Base-by-base conservation (phyloP, 2,329 filamentous ascomycete genomes). In the Fusarium subtropicale region DNA sequence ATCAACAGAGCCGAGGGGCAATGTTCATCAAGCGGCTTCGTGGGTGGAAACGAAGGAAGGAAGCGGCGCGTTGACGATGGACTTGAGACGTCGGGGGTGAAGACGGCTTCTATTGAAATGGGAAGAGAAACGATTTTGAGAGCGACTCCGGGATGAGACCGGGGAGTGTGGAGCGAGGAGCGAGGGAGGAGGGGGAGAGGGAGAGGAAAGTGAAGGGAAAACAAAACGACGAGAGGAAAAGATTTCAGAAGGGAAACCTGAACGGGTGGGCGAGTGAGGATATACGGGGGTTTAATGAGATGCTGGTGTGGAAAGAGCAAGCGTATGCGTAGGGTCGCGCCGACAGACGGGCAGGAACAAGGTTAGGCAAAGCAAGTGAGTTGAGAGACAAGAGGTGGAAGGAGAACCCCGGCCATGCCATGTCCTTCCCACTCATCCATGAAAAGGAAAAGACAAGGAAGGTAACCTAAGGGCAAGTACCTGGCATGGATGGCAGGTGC, bases 251-350 rank as follows among this genome's bases (percentile, higher is more conserved):
- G 69, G 65, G 68, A 73, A 66, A 71, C 69, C 58, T 60, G 68
- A 74, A 59, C 53, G 59, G 65, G 64, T 56, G 65, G 56, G 53
- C 47, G 66, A 56, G 58, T 47, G 71, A 73, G 72, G 76, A 75
- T 73, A 71, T 64, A 72, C 71, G 69, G 74, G 75, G 75, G 76
- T 77, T 77, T 78, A 77, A 78, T 78, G 76, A 76, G 68, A 66
- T 66, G 68, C 66, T 64, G 61, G 34, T 59, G 64, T 73, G 72
- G 69, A 71, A 55, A 52, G 66, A 71, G 65, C 70, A 39, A 39
- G 26, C 24, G 48, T 39, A 52, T 39, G n/a, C n/a, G n/a, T 39
- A 39, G 36, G 48, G 69, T 74, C 69, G 66, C 64, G 60, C 64
- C 60, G 68, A 66, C 59, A 63, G 48, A 56, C 53, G 24, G 51